phyloP scores from a whole-genome alignment of 179 eudicot species.

The Amaranthus tricolor region DNA sequence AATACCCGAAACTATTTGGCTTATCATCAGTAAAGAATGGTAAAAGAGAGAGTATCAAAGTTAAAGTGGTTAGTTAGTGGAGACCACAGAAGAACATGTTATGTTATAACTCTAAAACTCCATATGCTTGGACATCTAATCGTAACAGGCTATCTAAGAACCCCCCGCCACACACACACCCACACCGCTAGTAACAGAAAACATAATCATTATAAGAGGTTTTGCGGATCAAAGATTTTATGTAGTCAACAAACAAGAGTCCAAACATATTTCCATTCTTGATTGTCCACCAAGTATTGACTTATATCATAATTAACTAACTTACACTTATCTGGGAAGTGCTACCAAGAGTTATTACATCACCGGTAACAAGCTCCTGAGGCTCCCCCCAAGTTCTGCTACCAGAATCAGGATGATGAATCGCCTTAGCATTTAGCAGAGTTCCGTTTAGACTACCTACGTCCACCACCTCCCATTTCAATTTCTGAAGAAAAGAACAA shows the following conservation, averaged over 20 bases:
- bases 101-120: no score
- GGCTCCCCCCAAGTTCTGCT: slow-evolving; percentile 94
- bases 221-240: neutral
- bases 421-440: slow-evolving; percentile 62
- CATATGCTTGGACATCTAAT: no score
- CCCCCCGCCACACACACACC: no score
- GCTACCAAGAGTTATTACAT: slow-evolving; percentile 84
- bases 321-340: slow-evolving; percentile 76
- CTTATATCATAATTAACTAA: slow-evolving; percentile 4
- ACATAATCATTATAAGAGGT: no score
- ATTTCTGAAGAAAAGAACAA: slow-evolving; percentile 46
- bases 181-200: no score
- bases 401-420: slow-evolving; percentile 68
- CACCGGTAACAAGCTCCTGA: slow-evolving; percentile 75
- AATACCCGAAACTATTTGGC: no score
- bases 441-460: slow-evolving; percentile 99
- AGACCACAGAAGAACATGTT: no score
- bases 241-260: neutral
- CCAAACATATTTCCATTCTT: neutral
- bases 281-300: no score
- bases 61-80: no score
- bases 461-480: slow-evolving; percentile 95
- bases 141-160: no score
- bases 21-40: no score
- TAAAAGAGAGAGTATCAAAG: no score